Evolutionary conservation across 2,329 filamentous ascomycete species (phyloP).

Genomic region (Trichoderma gracile): DNA sequence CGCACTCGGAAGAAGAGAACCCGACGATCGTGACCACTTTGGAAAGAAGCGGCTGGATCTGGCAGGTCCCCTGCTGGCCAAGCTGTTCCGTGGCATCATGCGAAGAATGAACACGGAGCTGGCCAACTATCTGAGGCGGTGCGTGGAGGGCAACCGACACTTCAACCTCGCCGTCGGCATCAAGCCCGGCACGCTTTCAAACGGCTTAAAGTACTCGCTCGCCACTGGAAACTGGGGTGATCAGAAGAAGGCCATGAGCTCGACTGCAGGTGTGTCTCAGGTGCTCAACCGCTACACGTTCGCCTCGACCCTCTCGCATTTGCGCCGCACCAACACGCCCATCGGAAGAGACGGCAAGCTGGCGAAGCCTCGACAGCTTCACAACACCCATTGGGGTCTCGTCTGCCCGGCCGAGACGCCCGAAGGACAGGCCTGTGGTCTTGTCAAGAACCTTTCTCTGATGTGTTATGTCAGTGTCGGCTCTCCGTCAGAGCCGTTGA

Average conservation of each 20-base stretch:
- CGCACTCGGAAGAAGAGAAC: conserved; percentile 86
- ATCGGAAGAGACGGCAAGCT: conserved; percentile 98
- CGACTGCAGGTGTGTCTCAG: conserved; percentile 95
- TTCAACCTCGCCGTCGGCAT: conserved; percentile 91
- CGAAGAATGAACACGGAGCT: conserved; percentile 89
- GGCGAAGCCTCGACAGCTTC: conserved; percentile 93
- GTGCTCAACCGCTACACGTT: conserved; percentile 98
- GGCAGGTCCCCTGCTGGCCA: conserved; percentile 91
- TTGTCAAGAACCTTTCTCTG: conserved; percentile 95
- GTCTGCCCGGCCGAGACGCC: conserved; percentile 97
- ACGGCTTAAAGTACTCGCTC: conserved; percentile 93
- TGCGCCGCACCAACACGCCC: conserved; percentile 95
- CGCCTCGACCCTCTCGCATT: conserved; percentile 91
- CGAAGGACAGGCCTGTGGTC: conserved; percentile 95
- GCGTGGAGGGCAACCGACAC: conserved; percentile 83
- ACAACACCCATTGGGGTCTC: conserved; percentile 98
- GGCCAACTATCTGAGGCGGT: conserved; percentile 85
- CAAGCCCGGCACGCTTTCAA: conserved; percentile 87
- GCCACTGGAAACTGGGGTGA: conserved; percentile 99
- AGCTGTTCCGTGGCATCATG: conserved; percentile 90
- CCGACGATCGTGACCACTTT: conserved; percentile 97
- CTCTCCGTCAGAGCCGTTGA: conserved; percentile 83
- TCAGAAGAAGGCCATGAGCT: conserved; percentile 95
- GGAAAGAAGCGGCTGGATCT: conserved; percentile 98
- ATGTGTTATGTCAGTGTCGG: conserved; percentile 99